These are phyloP conservation scores for Hypoxylon fragiforme DNA, from an alignment of 495 filamentous ascomycete species.

Conservation along the genomic window DNA sequence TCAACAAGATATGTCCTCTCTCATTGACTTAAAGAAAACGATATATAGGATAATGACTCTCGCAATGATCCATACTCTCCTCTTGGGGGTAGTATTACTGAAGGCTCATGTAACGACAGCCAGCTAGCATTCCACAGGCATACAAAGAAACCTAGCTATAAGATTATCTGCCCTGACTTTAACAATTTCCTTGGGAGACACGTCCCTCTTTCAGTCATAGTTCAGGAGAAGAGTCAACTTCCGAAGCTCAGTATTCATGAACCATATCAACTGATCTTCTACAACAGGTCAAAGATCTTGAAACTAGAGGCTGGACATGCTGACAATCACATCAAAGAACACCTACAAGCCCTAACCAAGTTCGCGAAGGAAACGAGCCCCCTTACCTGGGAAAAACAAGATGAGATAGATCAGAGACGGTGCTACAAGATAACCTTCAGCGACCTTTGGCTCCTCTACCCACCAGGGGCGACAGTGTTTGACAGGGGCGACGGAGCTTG, in stretches of 20 bases:
- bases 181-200: not conserved
- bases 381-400: not conserved
- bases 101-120: not conserved
- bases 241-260: not conserved
- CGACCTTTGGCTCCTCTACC: not conserved
- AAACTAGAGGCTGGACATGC: not conserved
- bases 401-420: not conserved
- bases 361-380: not conserved
- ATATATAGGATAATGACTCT: not conserved
- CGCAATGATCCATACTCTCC: not conserved
- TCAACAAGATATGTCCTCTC: not conserved
- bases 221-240: not conserved
- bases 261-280: not conserved
- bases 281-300: not conserved
- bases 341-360: not conserved
- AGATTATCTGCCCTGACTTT: not conserved
- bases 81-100: not conserved
- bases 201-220: not conserved
- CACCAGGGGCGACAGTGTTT: not conserved
- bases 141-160: not conserved
- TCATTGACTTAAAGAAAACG: not conserved
- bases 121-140: not conserved
- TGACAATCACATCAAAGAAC: not conserved
- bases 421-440: not conserved
- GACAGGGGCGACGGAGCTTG: not conserved